Evolutionary conservation across 192 early-diverging fungal species (phyloP).

Genomic region (Podila clonocystis): DNA sequence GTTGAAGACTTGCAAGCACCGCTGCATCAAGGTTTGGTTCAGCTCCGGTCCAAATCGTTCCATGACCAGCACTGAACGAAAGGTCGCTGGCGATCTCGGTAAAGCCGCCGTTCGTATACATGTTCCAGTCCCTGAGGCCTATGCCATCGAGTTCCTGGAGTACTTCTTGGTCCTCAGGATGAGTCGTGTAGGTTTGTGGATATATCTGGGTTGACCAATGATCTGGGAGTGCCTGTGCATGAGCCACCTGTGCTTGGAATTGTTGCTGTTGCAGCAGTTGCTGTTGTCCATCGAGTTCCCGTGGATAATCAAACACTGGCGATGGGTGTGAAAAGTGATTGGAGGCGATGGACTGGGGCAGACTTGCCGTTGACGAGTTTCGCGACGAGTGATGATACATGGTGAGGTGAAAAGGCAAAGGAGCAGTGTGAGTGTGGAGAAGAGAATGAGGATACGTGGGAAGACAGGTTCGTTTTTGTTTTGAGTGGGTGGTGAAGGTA

Average conservation of each 20-base stretch:
- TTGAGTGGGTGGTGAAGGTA: too few species aligned
- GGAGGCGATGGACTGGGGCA: conserved; percentile 17
- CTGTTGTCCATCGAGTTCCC: conserved; percentile 13
- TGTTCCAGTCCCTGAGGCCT: too few species aligned
- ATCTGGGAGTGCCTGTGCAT: background rate
- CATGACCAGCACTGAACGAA: too few species aligned
- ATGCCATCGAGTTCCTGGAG: too few species aligned
- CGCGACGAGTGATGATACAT: conserved; percentile 43
- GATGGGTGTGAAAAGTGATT: conserved; percentile 12
- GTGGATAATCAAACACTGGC: conserved; percentile 11
- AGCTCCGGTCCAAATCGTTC: too few species aligned
- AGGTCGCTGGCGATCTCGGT: too few species aligned
- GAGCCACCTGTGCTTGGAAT: conserved; percentile 7
- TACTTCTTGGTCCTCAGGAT: too few species aligned
- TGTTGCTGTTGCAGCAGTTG: conserved; percentile 26
- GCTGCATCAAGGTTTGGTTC: conserved; percentile 4
- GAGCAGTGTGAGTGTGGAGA: too few species aligned
- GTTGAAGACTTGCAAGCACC: background rate
- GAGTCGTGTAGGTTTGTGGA: background rate
- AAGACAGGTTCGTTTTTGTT: too few species aligned
- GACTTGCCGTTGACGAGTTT: conserved; percentile 32
- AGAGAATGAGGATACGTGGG: too few species aligned
- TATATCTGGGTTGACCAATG: background rate
- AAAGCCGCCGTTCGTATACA: too few species aligned
- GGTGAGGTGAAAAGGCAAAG: background rate